Conservation (phyloP, 176 grass and related monocot genomes). For the Secale cereale region DNA sequence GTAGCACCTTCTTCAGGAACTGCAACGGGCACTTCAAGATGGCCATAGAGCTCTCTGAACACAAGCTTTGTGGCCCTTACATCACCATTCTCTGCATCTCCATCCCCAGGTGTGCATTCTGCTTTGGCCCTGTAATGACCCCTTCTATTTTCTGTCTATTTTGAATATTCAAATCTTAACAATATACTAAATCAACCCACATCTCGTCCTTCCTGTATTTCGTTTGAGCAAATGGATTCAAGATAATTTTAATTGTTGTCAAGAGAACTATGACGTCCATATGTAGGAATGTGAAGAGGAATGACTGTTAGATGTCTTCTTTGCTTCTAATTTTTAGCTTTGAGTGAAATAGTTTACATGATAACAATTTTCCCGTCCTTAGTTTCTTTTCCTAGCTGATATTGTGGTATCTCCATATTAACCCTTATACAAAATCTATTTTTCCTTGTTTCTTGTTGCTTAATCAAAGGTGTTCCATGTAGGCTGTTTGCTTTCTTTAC, state of each 20-base stretch:
- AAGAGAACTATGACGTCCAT: not conserved
- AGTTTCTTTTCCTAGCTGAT: not conserved
- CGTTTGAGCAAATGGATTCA: not conserved
- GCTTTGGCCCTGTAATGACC: not conserved
- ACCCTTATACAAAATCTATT: not conserved
- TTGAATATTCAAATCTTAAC: not conserved
- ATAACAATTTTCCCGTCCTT: no score
- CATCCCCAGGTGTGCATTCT: not conserved
- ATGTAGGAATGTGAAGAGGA: conserved; percentile 1
- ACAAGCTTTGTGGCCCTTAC: not conserved
- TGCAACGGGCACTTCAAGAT: not conserved
- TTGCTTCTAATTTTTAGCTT: not conserved
- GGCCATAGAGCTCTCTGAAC: conserved; percentile 1
- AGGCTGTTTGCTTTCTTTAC: not conserved
- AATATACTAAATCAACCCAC: not conserved
- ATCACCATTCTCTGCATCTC: not conserved
- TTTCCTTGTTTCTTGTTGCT: not conserved
- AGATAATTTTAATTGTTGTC: not conserved
- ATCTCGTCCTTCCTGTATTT: not conserved
- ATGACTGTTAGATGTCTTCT: not conserved
- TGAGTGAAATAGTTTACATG: not conserved
- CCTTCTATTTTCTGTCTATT: not conserved
- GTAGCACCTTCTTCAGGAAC: not conserved
- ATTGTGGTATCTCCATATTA: not conserved
- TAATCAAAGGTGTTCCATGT: not conserved